These are phyloP conservation scores for Cyclotella atomus DNA, from an alignment of 108 stramenopile species.

Conservation along the genomic window DNA sequence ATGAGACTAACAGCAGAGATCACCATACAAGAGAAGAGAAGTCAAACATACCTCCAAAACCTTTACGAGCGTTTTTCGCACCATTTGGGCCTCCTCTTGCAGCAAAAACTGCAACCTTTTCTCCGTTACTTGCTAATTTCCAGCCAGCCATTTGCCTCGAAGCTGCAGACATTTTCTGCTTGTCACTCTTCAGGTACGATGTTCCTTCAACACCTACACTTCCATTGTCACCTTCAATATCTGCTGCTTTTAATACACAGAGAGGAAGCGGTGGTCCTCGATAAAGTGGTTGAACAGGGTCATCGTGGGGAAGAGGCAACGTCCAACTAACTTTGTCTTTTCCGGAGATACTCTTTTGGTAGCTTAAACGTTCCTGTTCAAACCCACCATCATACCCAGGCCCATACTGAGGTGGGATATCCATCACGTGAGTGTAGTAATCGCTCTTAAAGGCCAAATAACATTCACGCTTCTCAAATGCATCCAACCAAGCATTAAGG, in stretches of 20 bases:
- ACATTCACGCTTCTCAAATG: conserved; percentile 84
- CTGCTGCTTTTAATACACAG: conserved; percentile 66
- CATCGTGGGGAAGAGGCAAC: conserved; percentile 75
- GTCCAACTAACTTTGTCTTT: conserved; percentile 62
- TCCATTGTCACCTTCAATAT: conserved; percentile 44
- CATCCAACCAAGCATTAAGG: conserved; percentile 89
- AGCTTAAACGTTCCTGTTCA: conserved; percentile 54
- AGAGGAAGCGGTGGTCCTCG: conserved; percentile 77
- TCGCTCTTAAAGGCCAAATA: conserved; percentile 90
- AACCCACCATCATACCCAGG: conserved; percentile 83
- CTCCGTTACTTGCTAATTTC: conserved; percentile 76
- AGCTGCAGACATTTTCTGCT: conserved; percentile 56
- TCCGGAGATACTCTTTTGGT: conserved; percentile 60
- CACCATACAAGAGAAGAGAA: no score
- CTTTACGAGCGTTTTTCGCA: conserved; percentile 75
- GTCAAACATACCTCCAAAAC: no score
- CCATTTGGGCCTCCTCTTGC: conserved; percentile 79
- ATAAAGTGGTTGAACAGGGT: conserved; percentile 79
- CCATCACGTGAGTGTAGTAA: conserved; percentile 81
- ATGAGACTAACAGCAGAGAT: no score
- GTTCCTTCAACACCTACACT: conserved; percentile 56
- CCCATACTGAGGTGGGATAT: conserved; percentile 72
- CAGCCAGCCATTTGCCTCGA: conserved; percentile 82
- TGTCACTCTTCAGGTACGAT: conserved; percentile 64
- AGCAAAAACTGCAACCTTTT: conserved; percentile 70